Percentiles rank a stretch among this genome's conserved stretches.
These are phyloP conservation scores for Aureobasidium zeae DNA, from an alignment of 2,329 filamentous ascomycete genomes.

Conservation along the genomic window DNA sequence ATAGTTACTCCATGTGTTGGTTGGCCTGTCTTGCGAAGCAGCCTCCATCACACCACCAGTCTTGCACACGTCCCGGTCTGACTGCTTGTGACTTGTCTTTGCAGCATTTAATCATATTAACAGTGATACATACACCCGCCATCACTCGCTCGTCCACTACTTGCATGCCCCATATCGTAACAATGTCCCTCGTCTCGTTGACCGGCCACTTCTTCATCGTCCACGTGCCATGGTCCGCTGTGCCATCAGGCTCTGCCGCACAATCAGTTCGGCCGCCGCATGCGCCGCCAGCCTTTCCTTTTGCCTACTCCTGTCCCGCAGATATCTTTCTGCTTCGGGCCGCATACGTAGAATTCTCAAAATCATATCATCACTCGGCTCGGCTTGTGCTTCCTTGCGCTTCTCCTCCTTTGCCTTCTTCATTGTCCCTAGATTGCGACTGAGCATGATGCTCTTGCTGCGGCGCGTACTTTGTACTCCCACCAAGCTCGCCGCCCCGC, in stretches of 20 bases:
- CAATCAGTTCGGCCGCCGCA: constrained; percentile 86
- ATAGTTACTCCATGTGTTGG: background rate
- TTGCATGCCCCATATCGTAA: background rate
- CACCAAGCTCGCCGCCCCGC: constrained; percentile 45
- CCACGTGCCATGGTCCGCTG: constrained; percentile 16
- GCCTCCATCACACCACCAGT: background rate
- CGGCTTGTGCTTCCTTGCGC: constrained; percentile 86
- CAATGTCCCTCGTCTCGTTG: background rate
- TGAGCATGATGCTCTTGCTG: constrained; percentile 69
- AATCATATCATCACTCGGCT: constrained; percentile 97
- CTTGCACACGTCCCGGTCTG: background rate
- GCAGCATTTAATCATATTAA: background rate
- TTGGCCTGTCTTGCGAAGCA: background rate
- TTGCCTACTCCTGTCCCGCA: constrained; percentile 83
- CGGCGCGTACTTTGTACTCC: constrained; percentile 46
- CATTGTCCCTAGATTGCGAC: constrained; percentile 91
- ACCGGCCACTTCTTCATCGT: constrained; percentile 10
- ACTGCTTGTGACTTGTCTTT: background rate
- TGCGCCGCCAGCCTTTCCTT: constrained; percentile 87
- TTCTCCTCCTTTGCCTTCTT: constrained; percentile 92
- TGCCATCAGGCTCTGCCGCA: constrained; percentile 77
- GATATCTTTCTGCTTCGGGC: constrained; percentile 76
- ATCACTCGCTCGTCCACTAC: background rate
- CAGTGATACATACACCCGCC: background rate
- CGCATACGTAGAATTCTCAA: constrained; percentile 89